A percentile compares a stretch with the other conserved stretches of the same genome.
Evolutionary conservation across 2,329 filamentous ascomycete species (phyloP).

Genomic region (Beauveria sp.): DNA sequence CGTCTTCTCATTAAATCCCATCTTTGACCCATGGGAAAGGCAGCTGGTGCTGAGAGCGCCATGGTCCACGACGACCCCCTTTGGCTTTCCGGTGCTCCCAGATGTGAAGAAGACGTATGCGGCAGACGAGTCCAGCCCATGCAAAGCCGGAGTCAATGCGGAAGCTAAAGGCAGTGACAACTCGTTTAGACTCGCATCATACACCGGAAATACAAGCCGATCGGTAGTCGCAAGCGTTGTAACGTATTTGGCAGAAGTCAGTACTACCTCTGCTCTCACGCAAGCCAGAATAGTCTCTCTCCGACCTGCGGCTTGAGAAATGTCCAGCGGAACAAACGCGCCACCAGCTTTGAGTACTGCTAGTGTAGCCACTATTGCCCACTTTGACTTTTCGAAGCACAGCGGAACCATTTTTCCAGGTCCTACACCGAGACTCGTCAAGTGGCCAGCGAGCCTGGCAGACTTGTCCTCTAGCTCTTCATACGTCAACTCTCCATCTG

Average conservation of each 20-base stretch:
- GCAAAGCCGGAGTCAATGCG: no score
- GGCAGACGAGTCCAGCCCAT: background rate
- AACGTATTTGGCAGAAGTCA: background rate
- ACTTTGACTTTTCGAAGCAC: conserved; percentile 24
- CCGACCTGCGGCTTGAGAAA: background rate
- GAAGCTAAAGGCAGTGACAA: background rate
- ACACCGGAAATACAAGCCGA: background rate
- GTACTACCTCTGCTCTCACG: background rate
- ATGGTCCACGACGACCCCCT: conserved; percentile 33
- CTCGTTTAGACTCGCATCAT: background rate
- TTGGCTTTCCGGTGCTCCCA: conserved; percentile 21
- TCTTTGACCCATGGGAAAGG: conserved; percentile 36
- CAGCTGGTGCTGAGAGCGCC: conserved; percentile 44
- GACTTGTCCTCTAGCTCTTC: conserved; percentile 12
- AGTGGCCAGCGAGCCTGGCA: background rate
- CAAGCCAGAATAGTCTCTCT: background rate
- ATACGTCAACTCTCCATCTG: conserved; percentile 38
- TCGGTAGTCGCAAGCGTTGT: background rate
- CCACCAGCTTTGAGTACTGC: conserved; percentile 38
- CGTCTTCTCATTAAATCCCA: conserved; percentile 38
- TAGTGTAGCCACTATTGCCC: conserved; percentile 21
- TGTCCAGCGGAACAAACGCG: conserved; percentile 33
- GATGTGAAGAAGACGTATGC: conserved; percentile 23
- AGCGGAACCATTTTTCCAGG: conserved; percentile 21
- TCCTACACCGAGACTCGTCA: conserved; percentile 16